Evolutionary conservation across 768 basidiomycete species (phyloP).

Genomic region (Lentinus tigrinus): DNA sequence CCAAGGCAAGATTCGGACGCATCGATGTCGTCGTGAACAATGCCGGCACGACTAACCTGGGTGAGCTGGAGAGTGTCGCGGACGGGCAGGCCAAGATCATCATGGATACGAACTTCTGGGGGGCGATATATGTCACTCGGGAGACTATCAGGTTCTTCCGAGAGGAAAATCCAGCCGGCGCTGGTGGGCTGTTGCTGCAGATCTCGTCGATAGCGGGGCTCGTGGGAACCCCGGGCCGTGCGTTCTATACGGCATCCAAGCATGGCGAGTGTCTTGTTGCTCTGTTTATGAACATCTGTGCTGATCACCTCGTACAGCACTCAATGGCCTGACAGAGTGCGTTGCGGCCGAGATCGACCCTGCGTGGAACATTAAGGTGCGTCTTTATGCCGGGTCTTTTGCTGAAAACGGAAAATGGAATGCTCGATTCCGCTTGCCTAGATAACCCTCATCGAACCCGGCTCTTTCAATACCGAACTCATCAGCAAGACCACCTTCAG

Average conservation of each 20-base stretch:
- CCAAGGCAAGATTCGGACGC: slow-evolving; percentile 16
- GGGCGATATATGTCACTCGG: slow-evolving; percentile 27
- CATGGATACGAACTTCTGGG: slow-evolving; percentile 30
- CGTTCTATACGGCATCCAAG: slow-evolving; percentile 12
- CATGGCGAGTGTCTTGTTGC: background rate
- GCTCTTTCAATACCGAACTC: slow-evolving; percentile 9
- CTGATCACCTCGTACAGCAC: slow-evolving; percentile 21
- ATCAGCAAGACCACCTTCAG: background rate
- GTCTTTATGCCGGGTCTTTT: too few relatives aligned
- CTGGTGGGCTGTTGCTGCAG: slow-evolving; percentile 36
- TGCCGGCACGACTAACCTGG: slow-evolving; percentile 18
- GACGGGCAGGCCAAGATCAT: slow-evolving; percentile 14
- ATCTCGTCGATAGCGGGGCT: slow-evolving; percentile 30
- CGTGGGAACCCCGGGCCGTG: slow-evolving; percentile 3
- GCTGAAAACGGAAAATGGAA: too few relatives aligned
- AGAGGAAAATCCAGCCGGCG: slow-evolving; percentile 34
- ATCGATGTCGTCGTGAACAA: slow-evolving; percentile 31
- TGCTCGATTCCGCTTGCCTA: background rate
- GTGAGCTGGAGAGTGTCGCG: slow-evolving; percentile 21
- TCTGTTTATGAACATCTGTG: background rate
- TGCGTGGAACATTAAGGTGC: slow-evolving; percentile 36
- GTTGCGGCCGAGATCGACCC: slow-evolving; percentile 34
- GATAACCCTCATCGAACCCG: slow-evolving; percentile 21
- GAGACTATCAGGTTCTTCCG: slow-evolving; percentile 36
- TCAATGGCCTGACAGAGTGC: slow-evolving; percentile 30